Conservation (phyloP, 257 asterid species). For the Salvia rosmarinus region DNA sequence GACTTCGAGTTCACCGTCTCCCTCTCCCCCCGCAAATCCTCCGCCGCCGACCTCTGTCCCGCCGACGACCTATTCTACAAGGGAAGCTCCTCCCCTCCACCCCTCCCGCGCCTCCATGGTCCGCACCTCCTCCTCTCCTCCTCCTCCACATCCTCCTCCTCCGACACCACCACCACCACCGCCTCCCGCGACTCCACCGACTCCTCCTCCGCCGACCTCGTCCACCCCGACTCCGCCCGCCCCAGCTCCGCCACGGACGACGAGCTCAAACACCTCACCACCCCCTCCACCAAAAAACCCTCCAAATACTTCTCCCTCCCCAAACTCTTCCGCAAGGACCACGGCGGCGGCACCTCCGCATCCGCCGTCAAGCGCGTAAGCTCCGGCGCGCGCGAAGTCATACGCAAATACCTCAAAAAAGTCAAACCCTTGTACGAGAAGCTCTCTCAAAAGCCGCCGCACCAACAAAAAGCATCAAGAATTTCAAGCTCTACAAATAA, state of each 20-base stretch:
- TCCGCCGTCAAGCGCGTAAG: slow-evolving; percentile 62
- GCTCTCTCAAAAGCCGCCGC: slow-evolving; percentile 57
- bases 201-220: slow-evolving; percentile 53
- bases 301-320: slow-evolving; percentile 72
- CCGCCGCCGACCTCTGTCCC: slow-evolving; percentile 65
- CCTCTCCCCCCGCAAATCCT: slow-evolving; percentile 67
- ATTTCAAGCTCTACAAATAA: slow-evolving; percentile 29
- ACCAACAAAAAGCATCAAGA: slow-evolving; percentile 25
- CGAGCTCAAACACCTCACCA: slow-evolving; percentile 55
- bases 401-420: slow-evolving; percentile 69
- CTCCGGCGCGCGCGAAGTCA: slow-evolving; percentile 65
- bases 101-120: slow-evolving; percentile 90
- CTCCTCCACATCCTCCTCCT: slow-evolving; percentile 72
- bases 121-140: slow-evolving; percentile 77
- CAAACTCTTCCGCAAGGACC: slow-evolving; percentile 70
- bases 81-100: slow-evolving; percentile 85
- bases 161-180: slow-evolving; percentile 83
- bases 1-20: slow-evolving; percentile 89
- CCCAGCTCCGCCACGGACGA: slow-evolving; percentile 74
- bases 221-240: slow-evolving; percentile 71
- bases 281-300: slow-evolving; percentile 24
- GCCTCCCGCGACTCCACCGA: slow-evolving; percentile 84
- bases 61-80: slow-evolving; percentile 97
- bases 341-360: slow-evolving; percentile 10
- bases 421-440: slow-evolving; percentile 81